These are phyloP conservation scores for Niebla homalea DNA, from an alignment of 495 filamentous ascomycete species.

Conservation along the genomic window DNA sequence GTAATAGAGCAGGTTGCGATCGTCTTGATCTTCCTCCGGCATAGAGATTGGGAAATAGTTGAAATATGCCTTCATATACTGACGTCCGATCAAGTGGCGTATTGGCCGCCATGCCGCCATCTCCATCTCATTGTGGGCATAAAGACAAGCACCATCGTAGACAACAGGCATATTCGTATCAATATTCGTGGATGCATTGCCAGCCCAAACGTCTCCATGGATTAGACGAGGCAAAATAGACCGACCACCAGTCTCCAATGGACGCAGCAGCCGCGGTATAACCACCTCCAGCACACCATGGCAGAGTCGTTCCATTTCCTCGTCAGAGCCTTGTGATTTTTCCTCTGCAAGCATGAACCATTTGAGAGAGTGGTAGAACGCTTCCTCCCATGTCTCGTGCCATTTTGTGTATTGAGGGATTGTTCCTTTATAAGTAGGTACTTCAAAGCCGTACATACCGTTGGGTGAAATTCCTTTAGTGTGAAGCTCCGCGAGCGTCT, in stretches of 20 bases:
- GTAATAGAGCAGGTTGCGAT: conserved; percentile 19
- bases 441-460: conserved; percentile 38
- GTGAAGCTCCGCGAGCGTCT: background rate
- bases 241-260: conserved; percentile 15
- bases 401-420: conserved; percentile 20
- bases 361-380: conserved; percentile 24
- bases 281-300: conserved; percentile 20
- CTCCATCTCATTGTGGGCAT: conserved; percentile 20
- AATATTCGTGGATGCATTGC: conserved; percentile 11
- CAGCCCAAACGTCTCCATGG: conserved; percentile 17
- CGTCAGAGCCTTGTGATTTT: conserved; percentile 17
- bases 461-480: conserved; percentile 23
- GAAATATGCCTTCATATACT: conserved; percentile 17
- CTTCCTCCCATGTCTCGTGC: conserved; percentile 27
- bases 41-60: conserved; percentile 14
- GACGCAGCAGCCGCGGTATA: conserved; percentile 18
- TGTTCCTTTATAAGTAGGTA: conserved; percentile 30
- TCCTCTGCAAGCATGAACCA: conserved; percentile 19
- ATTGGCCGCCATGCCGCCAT: too few relatives aligned
- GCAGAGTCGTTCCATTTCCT: conserved; percentile 17
- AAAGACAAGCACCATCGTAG: conserved; percentile 13
- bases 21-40: conserved; percentile 19
- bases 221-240: conserved; percentile 13
- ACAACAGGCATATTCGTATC: conserved; percentile 12
- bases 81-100: too few relatives aligned